These are phyloP conservation scores for Globisporangium yorkense DNA, from an alignment of 352 stramenopile species.

Conservation along the genomic window DNA sequence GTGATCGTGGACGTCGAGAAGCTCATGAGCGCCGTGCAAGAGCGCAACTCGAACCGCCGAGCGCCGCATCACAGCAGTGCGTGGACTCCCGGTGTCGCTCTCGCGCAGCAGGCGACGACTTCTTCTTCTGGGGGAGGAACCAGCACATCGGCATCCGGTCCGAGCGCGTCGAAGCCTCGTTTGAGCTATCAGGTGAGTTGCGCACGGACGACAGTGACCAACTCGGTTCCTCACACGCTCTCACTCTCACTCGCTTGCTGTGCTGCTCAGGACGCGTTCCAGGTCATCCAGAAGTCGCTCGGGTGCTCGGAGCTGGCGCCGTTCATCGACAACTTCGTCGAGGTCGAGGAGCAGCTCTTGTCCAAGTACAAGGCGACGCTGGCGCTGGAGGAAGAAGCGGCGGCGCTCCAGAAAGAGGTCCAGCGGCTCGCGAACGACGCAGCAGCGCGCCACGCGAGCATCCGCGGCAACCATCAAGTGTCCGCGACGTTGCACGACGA, in stretches of 20 bases:
- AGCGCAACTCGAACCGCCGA: slow-evolving; percentile 16
- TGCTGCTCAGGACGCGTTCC: slow-evolving; percentile 34
- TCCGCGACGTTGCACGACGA: slow-evolving; percentile 25
- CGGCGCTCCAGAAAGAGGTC: slow-evolving; percentile 31
- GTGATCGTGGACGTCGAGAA: slow-evolving; percentile 54
- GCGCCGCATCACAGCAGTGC: background rate
- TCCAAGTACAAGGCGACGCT: slow-evolving; percentile 58
- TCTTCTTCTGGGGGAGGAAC: background rate
- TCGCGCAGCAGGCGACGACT: background rate
- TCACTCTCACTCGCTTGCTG: background rate
- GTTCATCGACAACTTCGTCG: slow-evolving; percentile 46
- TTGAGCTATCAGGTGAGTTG: slow-evolving; percentile 10
- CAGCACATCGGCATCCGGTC: background rate
- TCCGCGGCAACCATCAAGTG: slow-evolving; percentile 29
- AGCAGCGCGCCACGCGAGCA: slow-evolving; percentile 21
- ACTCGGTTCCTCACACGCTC: background rate
- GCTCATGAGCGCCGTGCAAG: slow-evolving; percentile 54
- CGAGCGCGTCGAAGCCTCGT: background rate
- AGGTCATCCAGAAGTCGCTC: slow-evolving; percentile 44
- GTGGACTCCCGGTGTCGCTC: background rate
- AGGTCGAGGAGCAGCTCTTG: slow-evolving; percentile 53
- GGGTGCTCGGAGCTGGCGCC: slow-evolving; percentile 15
- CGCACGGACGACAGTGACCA: background rate
- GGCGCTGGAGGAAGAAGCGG: slow-evolving; percentile 44
- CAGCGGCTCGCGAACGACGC: slow-evolving; percentile 22